Base-by-base conservation (phyloP, 345 rosid species). In the Murraya paniculata region DNA sequence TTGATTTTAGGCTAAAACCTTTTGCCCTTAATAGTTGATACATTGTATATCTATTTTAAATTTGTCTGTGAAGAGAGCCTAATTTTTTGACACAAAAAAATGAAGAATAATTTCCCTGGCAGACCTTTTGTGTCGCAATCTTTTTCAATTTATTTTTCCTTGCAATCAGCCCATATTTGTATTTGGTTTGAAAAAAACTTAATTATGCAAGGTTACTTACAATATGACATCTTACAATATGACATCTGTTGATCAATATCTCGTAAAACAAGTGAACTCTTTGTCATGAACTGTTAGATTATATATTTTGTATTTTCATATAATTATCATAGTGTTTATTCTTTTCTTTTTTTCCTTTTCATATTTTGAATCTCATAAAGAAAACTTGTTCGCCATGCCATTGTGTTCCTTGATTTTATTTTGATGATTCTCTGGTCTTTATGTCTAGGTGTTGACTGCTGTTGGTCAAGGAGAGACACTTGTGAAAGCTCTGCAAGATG, bases 391-490 rank as follows among this genome's bases (percentile, higher is more conserved):
- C 56, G n/a, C 25, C 14, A 8, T 70, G 38, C 25, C 56, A 75
- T 59, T 75, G 41, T 68, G 68, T 56, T 22, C 61, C 70, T 72
- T 85, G 50, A 66, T 74, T 78, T 73, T 75, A 38, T 61, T 41
- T 4, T 73, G 65, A 64, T 75, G 73, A 75, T 84, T 60, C 74
- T 66, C 58, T 77, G 72, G 81, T 77, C 76, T 53, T 79, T 69
- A 25, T 84, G 81, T 90, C 74, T 87, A 95, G 99, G 96, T 93
- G 64, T 86, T 93, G 82, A 87, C 86, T 86, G 99, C 97, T 81
- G 92, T 95, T 53, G 84, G 85, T 84, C 93, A 87, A 87, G 99
- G 99, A 80, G 97, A 93, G 88, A 88, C 97, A 21, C 38, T 95
- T 76, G 56, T 95, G 83, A 89, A 78, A 77, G 99, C 98, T 73